Evolutionary conservation across 2,329 filamentous ascomycete genomes (phyloP), one percentile per base, ranked within the genome.

Genomic region (Cryoendolithus antarcticus): DNA sequence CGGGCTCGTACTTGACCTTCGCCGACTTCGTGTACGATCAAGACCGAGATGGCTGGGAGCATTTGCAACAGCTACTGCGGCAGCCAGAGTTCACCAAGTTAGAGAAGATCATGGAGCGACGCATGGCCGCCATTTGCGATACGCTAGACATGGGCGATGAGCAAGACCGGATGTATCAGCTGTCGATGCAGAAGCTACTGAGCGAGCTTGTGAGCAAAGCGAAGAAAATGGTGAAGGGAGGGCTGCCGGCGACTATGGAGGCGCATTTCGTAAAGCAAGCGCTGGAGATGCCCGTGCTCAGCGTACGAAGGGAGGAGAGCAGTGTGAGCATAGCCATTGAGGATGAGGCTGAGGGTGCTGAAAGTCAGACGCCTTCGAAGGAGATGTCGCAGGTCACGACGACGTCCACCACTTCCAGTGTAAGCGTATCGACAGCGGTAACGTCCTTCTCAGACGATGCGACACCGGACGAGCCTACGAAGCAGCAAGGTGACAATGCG

Each of bases 131-230:
- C 1, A 69, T 91, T 4, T 93, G 88, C 61, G 86, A 95, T 52
- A 80, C 72, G 0, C 81, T 93, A 8, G 81, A 91, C 28, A 82
- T 91, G n/a, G 82, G 91, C 21, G 83, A 82, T 1, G 84, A 82
- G 9, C 83, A 84, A 44, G 86, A 95, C 59, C 75, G 65, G 39
- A 86, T 95, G 83, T 94, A 82, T 60, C 76, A 86, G 9, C 64
- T 93, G 15, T 91, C 71, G 50, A 72, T 82, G 52, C 63, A 69
- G 9, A 93, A 86, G 55, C 70, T 95, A 1, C 53, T 81, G 5
- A 54, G 60, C 2, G 69, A 80, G 40, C 54, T 96, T 1, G 46
- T 88, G 5, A 54, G 61, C 11, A 96, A 95, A 59, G 86, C 86
- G 4, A 69, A 70, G 44, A 69, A 68, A 4, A 81, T 93, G 70